Base-by-base conservation (phyloP, 495 filamentous ascomycete species). In the Amphirosellinia nigrospora region DNA sequence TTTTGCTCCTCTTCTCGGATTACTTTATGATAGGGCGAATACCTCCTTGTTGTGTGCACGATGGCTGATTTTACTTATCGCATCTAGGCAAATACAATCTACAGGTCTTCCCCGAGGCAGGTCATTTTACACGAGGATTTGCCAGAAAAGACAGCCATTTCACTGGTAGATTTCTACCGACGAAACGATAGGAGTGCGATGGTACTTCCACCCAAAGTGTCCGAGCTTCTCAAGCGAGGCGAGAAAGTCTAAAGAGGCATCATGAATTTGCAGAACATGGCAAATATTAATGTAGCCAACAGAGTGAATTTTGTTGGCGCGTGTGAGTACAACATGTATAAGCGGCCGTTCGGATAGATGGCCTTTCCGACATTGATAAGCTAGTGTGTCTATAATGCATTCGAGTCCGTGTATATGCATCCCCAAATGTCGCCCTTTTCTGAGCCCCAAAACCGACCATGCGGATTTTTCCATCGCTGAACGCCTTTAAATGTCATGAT, bases 71-170 rank as follows among this genome's bases (percentile, higher is more conserved):
- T n/a, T 1, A 36, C 32, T 46, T 28, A 19, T 38, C 13, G 45
- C 73, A 60, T 66, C 68, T 72, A 93, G 94, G 94, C 0, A 98
- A 98, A 84, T 99, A 98, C 77, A 94, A 97, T 66, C 84, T 99
- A 21, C 91, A 97, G 64, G 94, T 99, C 21, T 90, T 98, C 70
- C 96, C 96, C 0, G 93, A 97, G 79, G 94, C 94, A 7, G 96
- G 96, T 0, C 96, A 98, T 79, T 99, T 98, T 99, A 59, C 96
- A 98, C 70, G 96, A 99, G 79, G 96, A 99, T 79, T 86, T 93
- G 65, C 94, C 96, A 1, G 90, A 91, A 70, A 96, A 93, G 83
- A 94, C 91, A 34, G 96, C 96, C 6, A 87, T 88, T 72, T 86
- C 89, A 32, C 79, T 98, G 63, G 94, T 91, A 3, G 96, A 98